Conservation (phyloP, 2,329 filamentous ascomycete species). For the Cadophora sp. region DNA sequence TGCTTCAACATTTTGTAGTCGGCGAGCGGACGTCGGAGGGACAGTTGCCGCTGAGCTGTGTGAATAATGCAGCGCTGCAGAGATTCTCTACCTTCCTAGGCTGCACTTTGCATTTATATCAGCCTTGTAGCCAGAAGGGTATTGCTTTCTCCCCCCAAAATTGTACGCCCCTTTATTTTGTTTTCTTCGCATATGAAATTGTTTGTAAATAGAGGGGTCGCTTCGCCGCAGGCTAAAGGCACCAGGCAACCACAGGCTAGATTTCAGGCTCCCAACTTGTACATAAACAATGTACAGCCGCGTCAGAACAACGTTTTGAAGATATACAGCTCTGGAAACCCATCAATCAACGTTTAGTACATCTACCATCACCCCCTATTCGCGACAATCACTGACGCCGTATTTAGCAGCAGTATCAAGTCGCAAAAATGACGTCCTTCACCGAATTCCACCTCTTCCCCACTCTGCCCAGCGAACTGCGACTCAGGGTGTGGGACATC, state of each 20-base stretch:
- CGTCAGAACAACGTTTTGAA: neutral
- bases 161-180: too few relatives aligned
- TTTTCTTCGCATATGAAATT: neutral
- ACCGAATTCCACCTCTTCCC: slow-evolving; percentile 40
- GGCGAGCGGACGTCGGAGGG: too few relatives aligned
- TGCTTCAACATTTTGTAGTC: too few relatives aligned
- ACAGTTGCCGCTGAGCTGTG: too few relatives aligned
- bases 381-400: neutral
- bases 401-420: neutral
- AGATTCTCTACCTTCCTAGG: too few relatives aligned
- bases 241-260: slow-evolving; percentile 1
- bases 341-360: neutral
- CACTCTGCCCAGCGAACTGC: slow-evolving; percentile 40
- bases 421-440: slow-evolving; percentile 21
- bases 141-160: too few relatives aligned
- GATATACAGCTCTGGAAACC: neutral
- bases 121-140: too few relatives aligned
- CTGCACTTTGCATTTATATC: too few relatives aligned
- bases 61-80: too few relatives aligned
- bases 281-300: neutral
- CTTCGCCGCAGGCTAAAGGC: neutral
- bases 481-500: slow-evolving; percentile 40
- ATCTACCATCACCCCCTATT: neutral
- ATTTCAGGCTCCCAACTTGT: neutral
- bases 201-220: slow-evolving; percentile 5